Conservation (phyloP, 108 stramenopile genomes). For the Skeletonema menzelii region DNA sequence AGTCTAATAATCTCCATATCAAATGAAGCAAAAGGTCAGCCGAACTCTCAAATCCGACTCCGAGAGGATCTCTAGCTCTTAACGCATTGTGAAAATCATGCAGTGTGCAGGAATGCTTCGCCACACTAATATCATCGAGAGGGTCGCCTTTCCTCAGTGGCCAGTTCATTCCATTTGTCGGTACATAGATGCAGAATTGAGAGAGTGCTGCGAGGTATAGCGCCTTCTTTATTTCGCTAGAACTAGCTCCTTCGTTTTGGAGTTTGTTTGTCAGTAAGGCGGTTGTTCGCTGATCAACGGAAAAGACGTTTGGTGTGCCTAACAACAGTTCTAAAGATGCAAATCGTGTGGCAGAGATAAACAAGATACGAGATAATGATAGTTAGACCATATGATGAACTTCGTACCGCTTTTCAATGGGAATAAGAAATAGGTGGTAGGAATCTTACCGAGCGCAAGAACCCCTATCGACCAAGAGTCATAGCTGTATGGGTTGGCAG, state of each 20-base stretch:
- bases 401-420: background rate
- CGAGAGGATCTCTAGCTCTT: slow-evolving; percentile 76
- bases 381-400: background rate
- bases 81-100: slow-evolving; percentile 83
- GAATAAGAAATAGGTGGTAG: slow-evolving; percentile 43
- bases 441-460: slow-evolving; percentile 50
- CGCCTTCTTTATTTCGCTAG: slow-evolving; percentile 63
- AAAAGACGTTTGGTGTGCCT: slow-evolving; percentile 94
- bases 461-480: slow-evolving; percentile 90
- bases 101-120: slow-evolving; percentile 47
- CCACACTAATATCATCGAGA: slow-evolving; percentile 54
- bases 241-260: slow-evolving; percentile 60
- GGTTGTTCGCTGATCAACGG: slow-evolving; percentile 90
- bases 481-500: slow-evolving; percentile 62
- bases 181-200: slow-evolving; percentile 83
- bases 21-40: slow-evolving; percentile 67
- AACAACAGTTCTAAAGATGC: slow-evolving; percentile 70
- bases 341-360: slow-evolving; percentile 20
- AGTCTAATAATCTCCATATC: slow-evolving; percentile 78
- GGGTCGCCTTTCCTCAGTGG: slow-evolving; percentile 72
- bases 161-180: slow-evolving; percentile 57
- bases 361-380: background rate
- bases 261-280: slow-evolving; percentile 80
- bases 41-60: slow-evolving; percentile 74
- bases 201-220: slow-evolving; percentile 81